A percentile compares a stretch with the other conserved stretches of the same genome.
phyloP scores from a whole-genome alignment of 306 rosid species.

The Fragaria iinumae region DNA sequence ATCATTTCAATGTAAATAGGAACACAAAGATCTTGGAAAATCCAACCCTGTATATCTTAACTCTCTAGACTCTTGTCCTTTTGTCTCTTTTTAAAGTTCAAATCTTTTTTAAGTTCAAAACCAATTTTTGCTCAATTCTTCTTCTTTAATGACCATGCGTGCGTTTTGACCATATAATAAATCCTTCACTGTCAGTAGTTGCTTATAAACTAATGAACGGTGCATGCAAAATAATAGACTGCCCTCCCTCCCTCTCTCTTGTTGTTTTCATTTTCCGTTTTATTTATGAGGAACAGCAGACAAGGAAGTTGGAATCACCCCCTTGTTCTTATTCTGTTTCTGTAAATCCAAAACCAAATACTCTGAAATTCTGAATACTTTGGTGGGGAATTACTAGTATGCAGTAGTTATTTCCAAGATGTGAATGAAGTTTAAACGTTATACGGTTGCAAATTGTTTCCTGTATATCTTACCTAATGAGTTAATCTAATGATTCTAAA shows the following conservation, averaged over 20 bases:
- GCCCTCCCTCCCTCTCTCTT: neutral
- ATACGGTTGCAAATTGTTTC: too few species aligned
- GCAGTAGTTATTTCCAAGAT: neutral
- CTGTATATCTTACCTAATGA: too few species aligned
- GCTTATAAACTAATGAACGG: neutral
- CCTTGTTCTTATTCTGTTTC: neutral
- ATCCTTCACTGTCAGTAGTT: neutral
- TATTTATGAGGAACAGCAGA: neutral
- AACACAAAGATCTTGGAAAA: slow-evolving; percentile 42
- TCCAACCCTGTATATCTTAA: slow-evolving; percentile 50
- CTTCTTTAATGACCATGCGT: slow-evolving; percentile 32
- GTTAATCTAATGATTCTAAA: too few species aligned
- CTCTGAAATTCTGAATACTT: neutral
- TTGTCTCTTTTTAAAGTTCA: slow-evolving; percentile 55
- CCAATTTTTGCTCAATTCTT: slow-evolving; percentile 8
- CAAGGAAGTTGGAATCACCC: slow-evolving; percentile 1
- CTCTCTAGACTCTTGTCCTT: slow-evolving; percentile 37
- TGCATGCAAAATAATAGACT: neutral
- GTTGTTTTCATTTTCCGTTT: neutral
- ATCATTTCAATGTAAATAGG: slow-evolving; percentile 26
- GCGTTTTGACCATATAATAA: slow-evolving; percentile 18
- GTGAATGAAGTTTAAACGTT: neutral
- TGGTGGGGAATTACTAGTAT: neutral
- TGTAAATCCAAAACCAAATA: neutral
- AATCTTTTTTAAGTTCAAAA: slow-evolving; percentile 33